Evolutionary conservation across 305 asterid species (phyloP).

Genomic region (Fraxinus baroniana): DNA sequence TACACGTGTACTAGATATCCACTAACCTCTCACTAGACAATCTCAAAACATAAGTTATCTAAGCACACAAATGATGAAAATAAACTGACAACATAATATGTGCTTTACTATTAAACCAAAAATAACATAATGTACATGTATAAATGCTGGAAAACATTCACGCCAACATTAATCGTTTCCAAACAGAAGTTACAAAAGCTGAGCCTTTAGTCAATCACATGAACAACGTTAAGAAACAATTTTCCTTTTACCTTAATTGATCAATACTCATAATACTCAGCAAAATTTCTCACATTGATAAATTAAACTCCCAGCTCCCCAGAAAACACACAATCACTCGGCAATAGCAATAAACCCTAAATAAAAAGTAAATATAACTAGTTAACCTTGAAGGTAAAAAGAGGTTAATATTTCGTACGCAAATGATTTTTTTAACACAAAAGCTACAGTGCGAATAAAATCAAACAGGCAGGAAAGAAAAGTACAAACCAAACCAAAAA

Average conservation of each 20-base stretch:
- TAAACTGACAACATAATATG: background rate
- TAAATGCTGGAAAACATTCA: background rate
- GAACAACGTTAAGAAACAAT: background rate
- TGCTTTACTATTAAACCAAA: background rate
- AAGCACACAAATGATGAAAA: background rate
- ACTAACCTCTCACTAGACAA: background rate
- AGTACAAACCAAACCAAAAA: background rate
- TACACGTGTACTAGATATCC: background rate
- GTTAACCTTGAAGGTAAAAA: slow-evolving; percentile 4
- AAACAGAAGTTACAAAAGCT: background rate
- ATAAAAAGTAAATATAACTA: background rate
- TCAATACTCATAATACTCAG: background rate
- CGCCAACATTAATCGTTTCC: background rate
- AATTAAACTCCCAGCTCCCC: slow-evolving; percentile 3
- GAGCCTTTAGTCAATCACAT: background rate
- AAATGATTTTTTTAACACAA: background rate
- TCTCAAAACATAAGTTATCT: background rate
- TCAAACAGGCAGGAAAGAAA: slow-evolving; percentile 7
- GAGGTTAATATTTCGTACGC: background rate
- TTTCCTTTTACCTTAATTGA: slow-evolving; percentile 14
- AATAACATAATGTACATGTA: background rate
- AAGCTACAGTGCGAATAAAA: slow-evolving; percentile 2
- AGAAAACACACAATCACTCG: background rate
- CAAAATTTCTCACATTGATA: slow-evolving; percentile 6
- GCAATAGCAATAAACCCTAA: slow-evolving; percentile 8